These are phyloP conservation scores for Cairneyella variabilis DNA, from an alignment of 495 filamentous ascomycete species.

Conservation along the genomic window DNA sequence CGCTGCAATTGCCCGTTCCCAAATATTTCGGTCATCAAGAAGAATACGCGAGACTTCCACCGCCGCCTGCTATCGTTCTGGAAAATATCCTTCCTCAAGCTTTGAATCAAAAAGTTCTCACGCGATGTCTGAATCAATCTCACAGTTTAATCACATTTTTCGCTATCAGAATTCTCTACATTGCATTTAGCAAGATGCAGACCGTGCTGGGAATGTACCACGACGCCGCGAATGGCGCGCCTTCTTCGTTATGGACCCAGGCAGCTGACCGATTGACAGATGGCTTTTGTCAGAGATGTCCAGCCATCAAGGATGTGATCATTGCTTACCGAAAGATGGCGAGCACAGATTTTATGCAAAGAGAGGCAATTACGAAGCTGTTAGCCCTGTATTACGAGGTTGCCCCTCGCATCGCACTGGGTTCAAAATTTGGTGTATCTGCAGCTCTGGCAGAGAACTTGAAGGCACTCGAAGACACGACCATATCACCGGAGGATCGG, in stretches of 20 bases:
- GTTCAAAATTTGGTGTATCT: conserved; percentile 83
- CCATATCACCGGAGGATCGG: conserved; percentile 40
- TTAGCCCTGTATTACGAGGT: conserved; percentile 77
- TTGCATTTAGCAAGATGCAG: conserved; percentile 75
- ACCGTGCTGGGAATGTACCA: conserved; percentile 51
- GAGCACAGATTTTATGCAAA: conserved; percentile 66
- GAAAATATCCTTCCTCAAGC: conserved; percentile 87
- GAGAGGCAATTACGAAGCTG: conserved; percentile 71
- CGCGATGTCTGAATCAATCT: conserved; percentile 72
- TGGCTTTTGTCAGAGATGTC: conserved; percentile 75
- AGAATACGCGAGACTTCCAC: conserved; percentile 56
- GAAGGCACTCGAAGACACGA: conserved; percentile 40
- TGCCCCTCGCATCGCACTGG: conserved; percentile 72
- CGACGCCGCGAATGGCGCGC: conserved; percentile 35
- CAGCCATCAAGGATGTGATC: conserved; percentile 72
- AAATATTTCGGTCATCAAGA: conserved; percentile 53
- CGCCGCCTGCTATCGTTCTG: conserved; percentile 68
- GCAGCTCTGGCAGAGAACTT: conserved; percentile 64
- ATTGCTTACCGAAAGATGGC: conserved; percentile 60
- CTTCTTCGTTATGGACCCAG: conserved; percentile 58
- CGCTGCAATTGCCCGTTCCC: conserved; percentile 69
- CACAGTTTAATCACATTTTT: conserved; percentile 75
- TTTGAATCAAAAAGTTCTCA: conserved; percentile 69
- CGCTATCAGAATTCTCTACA: conserved; percentile 68
- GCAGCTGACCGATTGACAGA: conserved; percentile 59